A percentile compares a stretch with the other conserved stretches of the same genome.
phyloP scores from a whole-genome alignment of 2,329 filamentous ascomycete genomes.

The Lachnellula willkommii region DNA sequence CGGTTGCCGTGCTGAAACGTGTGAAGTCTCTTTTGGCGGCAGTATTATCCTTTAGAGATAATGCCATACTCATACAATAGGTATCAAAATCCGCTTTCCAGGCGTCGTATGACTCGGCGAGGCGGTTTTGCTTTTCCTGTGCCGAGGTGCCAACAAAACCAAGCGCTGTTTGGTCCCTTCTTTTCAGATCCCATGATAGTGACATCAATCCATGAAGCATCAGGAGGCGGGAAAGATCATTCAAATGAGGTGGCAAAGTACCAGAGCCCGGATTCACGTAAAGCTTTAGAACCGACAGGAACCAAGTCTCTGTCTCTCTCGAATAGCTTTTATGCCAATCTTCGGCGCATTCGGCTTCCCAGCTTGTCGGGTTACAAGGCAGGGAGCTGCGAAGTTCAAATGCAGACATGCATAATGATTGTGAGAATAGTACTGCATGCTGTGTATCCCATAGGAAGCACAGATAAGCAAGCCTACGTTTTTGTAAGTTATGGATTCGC shows the following conservation, averaged over 20 bases:
- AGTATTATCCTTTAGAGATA: slow-evolving; percentile 29
- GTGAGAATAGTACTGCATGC: slow-evolving; percentile 60
- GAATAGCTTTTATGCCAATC: slow-evolving; percentile 37
- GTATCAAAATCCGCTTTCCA: slow-evolving; percentile 55
- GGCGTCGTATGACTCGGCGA: slow-evolving; percentile 48
- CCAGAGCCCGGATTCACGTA: slow-evolving; percentile 45
- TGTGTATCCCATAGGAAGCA: slow-evolving; percentile 65
- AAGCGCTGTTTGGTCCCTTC: slow-evolving; percentile 56
- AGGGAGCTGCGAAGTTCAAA: slow-evolving; percentile 55
- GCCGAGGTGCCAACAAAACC: slow-evolving; percentile 29
- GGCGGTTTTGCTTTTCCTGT: slow-evolving; percentile 40
- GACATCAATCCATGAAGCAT: slow-evolving; percentile 59
- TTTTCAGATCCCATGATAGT: slow-evolving; percentile 55
- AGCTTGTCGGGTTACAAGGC: slow-evolving; percentile 49
- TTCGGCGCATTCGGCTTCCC: slow-evolving; percentile 51
- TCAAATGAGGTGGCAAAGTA: slow-evolving; percentile 38
- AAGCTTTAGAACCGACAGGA: slow-evolving; percentile 49
- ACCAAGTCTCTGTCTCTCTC: slow-evolving; percentile 37
- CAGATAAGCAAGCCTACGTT: slow-evolving; percentile 45
- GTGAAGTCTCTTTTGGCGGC: slow-evolving; percentile 37
- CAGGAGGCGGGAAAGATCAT: slow-evolving; percentile 47
- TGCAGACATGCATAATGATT: slow-evolving; percentile 60
- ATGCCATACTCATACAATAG: slow-evolving; percentile 40
- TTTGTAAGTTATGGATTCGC: neutral
- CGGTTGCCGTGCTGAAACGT: slow-evolving; percentile 44